A percentile compares a stretch with the other conserved stretches of the same genome.
These are phyloP conservation scores for Penicillium argentinense DNA, from an alignment of 495 filamentous ascomycete species.

Conservation along the genomic window DNA sequence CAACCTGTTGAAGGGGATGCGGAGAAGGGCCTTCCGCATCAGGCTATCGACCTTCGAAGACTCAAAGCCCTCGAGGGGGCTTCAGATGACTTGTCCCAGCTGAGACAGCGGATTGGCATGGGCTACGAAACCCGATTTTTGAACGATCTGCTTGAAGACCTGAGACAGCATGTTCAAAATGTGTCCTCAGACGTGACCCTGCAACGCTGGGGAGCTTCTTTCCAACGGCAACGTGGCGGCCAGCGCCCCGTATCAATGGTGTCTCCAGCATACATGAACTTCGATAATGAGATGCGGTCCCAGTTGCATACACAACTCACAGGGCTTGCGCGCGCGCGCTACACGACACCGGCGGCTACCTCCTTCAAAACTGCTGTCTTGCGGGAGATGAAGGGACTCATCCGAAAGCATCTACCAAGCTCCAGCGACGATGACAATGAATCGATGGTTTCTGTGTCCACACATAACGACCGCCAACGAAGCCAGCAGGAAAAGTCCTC, in stretches of 20 bases:
- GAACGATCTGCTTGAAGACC: slow-evolving; percentile 72
- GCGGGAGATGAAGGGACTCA: slow-evolving; percentile 82
- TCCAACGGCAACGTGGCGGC: slow-evolving; percentile 61
- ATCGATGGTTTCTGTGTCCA: slow-evolving; percentile 84
- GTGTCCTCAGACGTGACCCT: slow-evolving; percentile 73
- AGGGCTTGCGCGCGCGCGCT: slow-evolving; percentile 75
- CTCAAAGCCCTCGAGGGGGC: slow-evolving; percentile 81
- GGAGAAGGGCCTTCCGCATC: slow-evolving; percentile 22
- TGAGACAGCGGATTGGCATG: slow-evolving; percentile 80
- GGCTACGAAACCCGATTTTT: slow-evolving; percentile 82
- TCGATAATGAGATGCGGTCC: slow-evolving; percentile 65
- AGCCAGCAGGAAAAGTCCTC: slow-evolving; percentile 87
- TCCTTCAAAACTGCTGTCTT: slow-evolving; percentile 85
- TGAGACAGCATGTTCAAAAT: slow-evolving; percentile 76
- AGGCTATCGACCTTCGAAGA: slow-evolving; percentile 67
- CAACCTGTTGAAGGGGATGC: slow-evolving; percentile 19
- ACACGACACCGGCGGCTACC: slow-evolving; percentile 74
- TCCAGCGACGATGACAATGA: slow-evolving; percentile 92
- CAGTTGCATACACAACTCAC: slow-evolving; percentile 66
- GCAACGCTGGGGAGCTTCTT: slow-evolving; percentile 69
- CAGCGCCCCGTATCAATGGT: slow-evolving; percentile 64
- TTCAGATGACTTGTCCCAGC: slow-evolving; percentile 66
- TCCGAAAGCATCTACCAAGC: slow-evolving; percentile 81
- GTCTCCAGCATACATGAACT: slow-evolving; percentile 72
- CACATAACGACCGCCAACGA: slow-evolving; percentile 66